Conservation (phyloP, 177 flowering plant genomes). For the Vitis hybrid region DNA sequence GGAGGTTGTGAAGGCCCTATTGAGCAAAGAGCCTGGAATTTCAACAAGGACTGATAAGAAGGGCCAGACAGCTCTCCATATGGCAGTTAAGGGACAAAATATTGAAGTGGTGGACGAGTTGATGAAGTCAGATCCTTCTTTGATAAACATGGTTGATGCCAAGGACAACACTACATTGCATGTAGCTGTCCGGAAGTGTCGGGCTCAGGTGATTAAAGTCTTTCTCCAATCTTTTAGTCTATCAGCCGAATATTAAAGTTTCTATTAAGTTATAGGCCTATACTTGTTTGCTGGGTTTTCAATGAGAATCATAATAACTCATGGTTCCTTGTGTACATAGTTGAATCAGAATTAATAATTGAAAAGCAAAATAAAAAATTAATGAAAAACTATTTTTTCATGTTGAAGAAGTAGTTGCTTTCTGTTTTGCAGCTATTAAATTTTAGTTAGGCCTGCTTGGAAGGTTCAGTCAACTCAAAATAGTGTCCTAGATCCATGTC, state of each 20-base stretch:
- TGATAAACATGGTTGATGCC: constrained; percentile 34
- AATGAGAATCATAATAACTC: background rate
- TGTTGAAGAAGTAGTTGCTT: background rate
- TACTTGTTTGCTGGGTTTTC: background rate
- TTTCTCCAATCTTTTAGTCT: background rate
- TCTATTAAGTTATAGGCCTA: background rate
- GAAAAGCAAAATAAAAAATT: background rate
- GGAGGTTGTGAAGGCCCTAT: constrained; percentile 35
- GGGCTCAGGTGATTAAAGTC: constrained; percentile 28
- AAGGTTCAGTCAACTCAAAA: too few species aligned
- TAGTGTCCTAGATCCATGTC: too few species aligned
- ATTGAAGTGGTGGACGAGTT: constrained; percentile 35
- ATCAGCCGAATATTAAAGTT: background rate
- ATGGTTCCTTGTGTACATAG: background rate
- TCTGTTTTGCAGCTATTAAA: too few species aligned
- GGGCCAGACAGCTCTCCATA: constrained; percentile 51
- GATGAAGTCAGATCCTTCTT: constrained; percentile 22
- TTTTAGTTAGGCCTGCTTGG: too few species aligned
- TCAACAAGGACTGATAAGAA: constrained; percentile 35
- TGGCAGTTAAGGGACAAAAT: constrained; percentile 45
- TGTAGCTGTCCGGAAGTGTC: constrained; percentile 37
- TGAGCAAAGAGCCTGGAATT: constrained; percentile 27
- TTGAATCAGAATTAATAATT: background rate
- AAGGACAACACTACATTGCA: constrained; percentile 46
- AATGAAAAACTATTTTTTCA: too few species aligned